Evolutionary conservation across 768 basidiomycete genomes (phyloP).

Genomic region (Tylopilus rubrobrunneus): DNA sequence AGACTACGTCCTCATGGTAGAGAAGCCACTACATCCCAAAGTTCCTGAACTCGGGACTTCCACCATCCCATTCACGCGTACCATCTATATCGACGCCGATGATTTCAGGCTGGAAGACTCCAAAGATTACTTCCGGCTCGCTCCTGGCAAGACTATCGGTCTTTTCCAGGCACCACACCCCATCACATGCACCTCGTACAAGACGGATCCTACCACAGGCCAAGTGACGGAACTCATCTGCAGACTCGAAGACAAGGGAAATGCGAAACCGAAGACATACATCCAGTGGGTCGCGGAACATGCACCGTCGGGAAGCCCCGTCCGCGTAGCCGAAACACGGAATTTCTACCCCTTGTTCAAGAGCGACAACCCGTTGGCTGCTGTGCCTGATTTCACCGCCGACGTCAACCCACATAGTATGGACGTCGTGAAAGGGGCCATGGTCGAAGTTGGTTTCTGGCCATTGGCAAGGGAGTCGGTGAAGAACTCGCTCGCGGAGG

Average conservation of each 20-base stretch:
- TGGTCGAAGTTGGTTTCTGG: conserved; percentile 91
- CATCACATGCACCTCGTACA: conserved; percentile 90
- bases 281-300: conserved; percentile 98
- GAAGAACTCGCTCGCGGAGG: conserved; percentile 60
- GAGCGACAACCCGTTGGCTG: conserved; percentile 77
- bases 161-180: conserved; percentile 90
- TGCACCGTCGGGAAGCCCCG: conserved; percentile 70
- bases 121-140: conserved; percentile 94
- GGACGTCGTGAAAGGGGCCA: conserved; percentile 72
- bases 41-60: conserved; percentile 82
- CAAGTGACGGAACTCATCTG: conserved; percentile 77
- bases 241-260: conserved; percentile 66
- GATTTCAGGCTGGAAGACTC: conserved; percentile 93
- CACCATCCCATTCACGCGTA: conserved; percentile 80
- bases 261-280: conserved; percentile 85
- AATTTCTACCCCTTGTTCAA: conserved; percentile 94
- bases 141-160: conserved; percentile 96
- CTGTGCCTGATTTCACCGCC: conserved; percentile 68
- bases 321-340: conserved; percentile 82
- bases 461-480: conserved; percentile 67
- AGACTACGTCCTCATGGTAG: conserved; percentile 76
- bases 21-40: conserved; percentile 94
- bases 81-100: conserved; percentile 86
- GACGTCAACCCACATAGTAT: conserved; percentile 84
- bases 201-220: conserved; percentile 67